A percentile compares a stretch with the other conserved stretches of the same genome.
These are phyloP conservation scores for Vitis rotundifolia DNA, from an alignment of 164 flowering plant genomes.

Conservation along the genomic window DNA sequence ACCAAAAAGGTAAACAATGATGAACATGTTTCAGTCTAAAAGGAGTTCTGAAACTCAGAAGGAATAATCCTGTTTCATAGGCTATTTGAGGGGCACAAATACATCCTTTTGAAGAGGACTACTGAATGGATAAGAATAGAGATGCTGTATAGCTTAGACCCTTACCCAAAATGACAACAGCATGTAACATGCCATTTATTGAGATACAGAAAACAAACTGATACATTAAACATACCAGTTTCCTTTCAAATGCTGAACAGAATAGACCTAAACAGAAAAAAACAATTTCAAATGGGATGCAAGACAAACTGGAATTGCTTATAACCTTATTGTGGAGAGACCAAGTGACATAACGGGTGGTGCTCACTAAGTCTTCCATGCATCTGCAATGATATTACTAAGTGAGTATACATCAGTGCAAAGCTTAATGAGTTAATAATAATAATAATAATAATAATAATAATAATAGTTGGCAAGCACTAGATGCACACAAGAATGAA, in stretches of 20 bases:
- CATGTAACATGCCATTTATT: neutral
- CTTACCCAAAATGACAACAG: no score
- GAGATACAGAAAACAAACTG: neutral
- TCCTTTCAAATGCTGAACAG: neutral
- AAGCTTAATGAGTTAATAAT: neutral
- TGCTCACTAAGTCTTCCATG: constrained; percentile 89
- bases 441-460: neutral
- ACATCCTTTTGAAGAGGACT: no score
- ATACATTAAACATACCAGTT: neutral
- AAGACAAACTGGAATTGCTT: neutral
- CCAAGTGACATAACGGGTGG: constrained; percentile 94
- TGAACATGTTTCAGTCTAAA: no score
- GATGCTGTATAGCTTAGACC: no score
- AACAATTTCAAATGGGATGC: neutral
- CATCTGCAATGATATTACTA: constrained; percentile 46
- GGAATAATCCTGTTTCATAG: no score
- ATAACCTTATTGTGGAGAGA: constrained; percentile 95
- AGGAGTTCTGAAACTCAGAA: no score
- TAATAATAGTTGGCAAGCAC: neutral
- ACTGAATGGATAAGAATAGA: no score
- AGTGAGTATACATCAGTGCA: constrained; percentile 1
- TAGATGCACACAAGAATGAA: neutral
- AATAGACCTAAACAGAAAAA: neutral
- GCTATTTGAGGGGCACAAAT: no score
- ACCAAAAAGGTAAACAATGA: no score